Base-by-base conservation (phyloP, 768 basidiomycete species). In the Suillus tomentosus region DNA sequence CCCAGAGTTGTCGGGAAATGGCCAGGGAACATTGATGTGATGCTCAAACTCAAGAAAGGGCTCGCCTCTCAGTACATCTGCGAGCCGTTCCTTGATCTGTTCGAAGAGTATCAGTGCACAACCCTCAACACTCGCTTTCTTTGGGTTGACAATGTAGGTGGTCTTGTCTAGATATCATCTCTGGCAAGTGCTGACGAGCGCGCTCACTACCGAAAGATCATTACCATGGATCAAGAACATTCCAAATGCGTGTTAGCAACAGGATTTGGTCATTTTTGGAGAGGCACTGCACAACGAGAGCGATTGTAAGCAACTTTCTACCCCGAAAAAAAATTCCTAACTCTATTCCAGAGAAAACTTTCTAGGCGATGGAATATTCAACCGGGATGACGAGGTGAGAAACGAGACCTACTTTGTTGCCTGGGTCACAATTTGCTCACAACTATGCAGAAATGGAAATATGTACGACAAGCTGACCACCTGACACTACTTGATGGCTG, bases 311-410 rank as follows among this genome's bases (percentile, higher is more conserved):
- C 75, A 64, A 24, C 63, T 63, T 13, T 31, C 6, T 37, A 22
- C 36, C 64, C 63, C 27, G 62, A 58, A 58, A 65, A 31, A 19
- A 27, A 2, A 3, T 24, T 66, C 34, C 70, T 70, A 61, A 72
- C 47, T 1, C 48, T 62, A 24, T 62, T 39, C 0, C 67, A 80
- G 79, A 67, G 79, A 81, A 64, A 71, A 43, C 54, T 87, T 90
- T 71, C 79, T 92, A n/a, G 91, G 91, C 4, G 79, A 84, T 66
- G 89, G 90, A 2, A 91, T 92, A 45, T 92, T 92, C 74, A 91
- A 91, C 67, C 82, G 89, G 17, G 90, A 91, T 72, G 90, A 88
- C 68, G 84, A 87, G 75, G 87, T 86, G 71, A 75, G 79, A 57
- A 9, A 9, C 37, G 1, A 54, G 66, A 54, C 37, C 22, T 50